Conservation (phyloP, 768 basidiomycete species). For the Hortiboletus flavorubellus region DNA sequence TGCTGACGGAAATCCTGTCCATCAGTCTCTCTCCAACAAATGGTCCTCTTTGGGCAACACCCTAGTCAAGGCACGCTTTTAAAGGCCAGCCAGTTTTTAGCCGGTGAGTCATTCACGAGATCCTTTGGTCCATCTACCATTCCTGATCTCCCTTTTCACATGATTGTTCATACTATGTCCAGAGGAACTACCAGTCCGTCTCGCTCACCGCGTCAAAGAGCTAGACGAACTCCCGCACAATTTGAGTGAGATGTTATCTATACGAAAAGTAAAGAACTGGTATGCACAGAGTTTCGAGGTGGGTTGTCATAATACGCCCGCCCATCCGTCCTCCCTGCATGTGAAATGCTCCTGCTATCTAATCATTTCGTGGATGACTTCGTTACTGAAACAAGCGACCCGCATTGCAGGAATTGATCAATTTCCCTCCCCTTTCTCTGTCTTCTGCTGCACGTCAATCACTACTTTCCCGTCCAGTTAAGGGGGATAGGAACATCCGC, state of each 20-base stretch:
- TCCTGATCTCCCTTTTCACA: neutral
- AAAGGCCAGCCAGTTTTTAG: slow-evolving; percentile 87
- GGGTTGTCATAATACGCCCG: slow-evolving; percentile 17
- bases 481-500: slow-evolving; percentile 27
- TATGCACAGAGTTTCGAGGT: slow-evolving; percentile 99
- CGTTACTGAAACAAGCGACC: neutral
- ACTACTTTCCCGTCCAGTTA: slow-evolving; percentile 46
- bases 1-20: slow-evolving; percentile 6
- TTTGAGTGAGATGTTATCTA: slow-evolving; percentile 86
- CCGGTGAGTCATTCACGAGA: slow-evolving; percentile 44
- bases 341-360: neutral
- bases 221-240: slow-evolving; percentile 92
- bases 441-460: slow-evolving; percentile 67
- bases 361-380: neutral
- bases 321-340: neutral
- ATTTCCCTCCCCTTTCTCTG: slow-evolving; percentile 75
- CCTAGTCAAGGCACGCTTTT: slow-evolving; percentile 91
- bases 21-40: slow-evolving; percentile 93
- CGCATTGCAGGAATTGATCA: slow-evolving; percentile 73
- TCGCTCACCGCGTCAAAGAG: slow-evolving; percentile 95
- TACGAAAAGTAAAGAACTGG: slow-evolving; percentile 96
- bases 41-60: slow-evolving; percentile 97
- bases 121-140: neutral
- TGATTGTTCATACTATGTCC: neutral
- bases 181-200: slow-evolving; percentile 93